phyloP scores from a whole-genome alignment of 2,329 filamentous ascomycete species.

The Colletotrichum tanaceti region DNA sequence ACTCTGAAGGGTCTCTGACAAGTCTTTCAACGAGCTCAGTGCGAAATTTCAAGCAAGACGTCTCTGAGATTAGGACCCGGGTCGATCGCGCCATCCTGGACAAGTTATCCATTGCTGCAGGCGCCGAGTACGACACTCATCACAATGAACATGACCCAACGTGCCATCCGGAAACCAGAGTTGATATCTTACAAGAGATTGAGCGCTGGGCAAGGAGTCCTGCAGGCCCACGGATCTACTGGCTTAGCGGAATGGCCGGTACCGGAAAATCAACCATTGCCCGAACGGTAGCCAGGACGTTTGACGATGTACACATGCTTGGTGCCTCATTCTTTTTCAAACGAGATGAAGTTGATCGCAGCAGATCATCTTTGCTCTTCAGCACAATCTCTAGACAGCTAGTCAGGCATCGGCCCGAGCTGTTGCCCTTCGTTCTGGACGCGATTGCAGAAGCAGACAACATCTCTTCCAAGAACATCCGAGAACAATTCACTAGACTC shows the following conservation, averaged over 20 bases:
- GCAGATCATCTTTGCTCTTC: slow-evolving; percentile 50
- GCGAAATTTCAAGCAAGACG: neutral
- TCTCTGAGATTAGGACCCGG: neutral
- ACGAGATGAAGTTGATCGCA: slow-evolving; percentile 50
- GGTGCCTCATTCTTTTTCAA: slow-evolving; percentile 59
- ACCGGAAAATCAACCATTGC: slow-evolving; percentile 43
- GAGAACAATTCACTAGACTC: neutral
- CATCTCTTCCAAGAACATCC: slow-evolving; percentile 3
- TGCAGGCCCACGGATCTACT: neutral
- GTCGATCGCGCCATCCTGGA: neutral
- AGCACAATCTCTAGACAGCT: slow-evolving; percentile 55
- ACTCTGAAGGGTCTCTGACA: too few species aligned
- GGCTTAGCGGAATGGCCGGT: slow-evolving; percentile 35
- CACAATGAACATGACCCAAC: neutral
- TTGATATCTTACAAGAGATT: neutral
- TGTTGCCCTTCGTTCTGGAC: slow-evolving; percentile 43
- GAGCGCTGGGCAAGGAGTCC: neutral
- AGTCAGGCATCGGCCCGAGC: slow-evolving; percentile 9
- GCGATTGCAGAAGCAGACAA: neutral
- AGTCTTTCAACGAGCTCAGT: neutral
- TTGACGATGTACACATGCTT: slow-evolving; percentile 21
- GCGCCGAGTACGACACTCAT: neutral
- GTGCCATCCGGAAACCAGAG: slow-evolving; percentile 20
- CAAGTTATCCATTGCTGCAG: neutral
- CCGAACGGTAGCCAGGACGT: slow-evolving; percentile 17